phyloP scores from a whole-genome alignment of 2,329 filamentous ascomycete genomes.

The Phyllosticta citribraziliensis region DNA sequence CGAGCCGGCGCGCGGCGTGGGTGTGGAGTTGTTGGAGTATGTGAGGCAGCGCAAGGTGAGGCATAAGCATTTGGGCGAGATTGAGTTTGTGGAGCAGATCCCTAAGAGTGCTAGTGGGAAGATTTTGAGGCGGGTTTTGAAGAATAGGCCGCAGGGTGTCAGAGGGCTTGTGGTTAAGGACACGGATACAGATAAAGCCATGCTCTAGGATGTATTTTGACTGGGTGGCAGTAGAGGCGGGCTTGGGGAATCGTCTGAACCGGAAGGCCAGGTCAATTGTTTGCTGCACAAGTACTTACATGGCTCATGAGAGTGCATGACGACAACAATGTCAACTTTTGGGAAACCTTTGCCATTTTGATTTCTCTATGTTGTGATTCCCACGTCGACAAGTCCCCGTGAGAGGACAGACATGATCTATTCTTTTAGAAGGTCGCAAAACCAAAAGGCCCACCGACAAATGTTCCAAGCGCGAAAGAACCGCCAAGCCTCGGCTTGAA shows the following conservation, averaged over 20 bases:
- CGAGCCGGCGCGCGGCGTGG: slow-evolving; percentile 21
- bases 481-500: too few relatives aligned
- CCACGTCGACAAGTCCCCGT: background rate
- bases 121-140: slow-evolving; percentile 37
- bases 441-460: background rate
- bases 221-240: background rate
- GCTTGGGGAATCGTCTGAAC: too few relatives aligned
- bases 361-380: background rate
- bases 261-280: too few relatives aligned
- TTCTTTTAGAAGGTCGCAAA: background rate
- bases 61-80: slow-evolving; percentile 38
- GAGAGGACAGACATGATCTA: background rate
- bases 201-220: slow-evolving; percentile 24
- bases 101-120: slow-evolving; percentile 40
- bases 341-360: background rate
- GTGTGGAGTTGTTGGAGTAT: slow-evolving; percentile 33
- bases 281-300: too few relatives aligned
- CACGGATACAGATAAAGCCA: slow-evolving; percentile 23
- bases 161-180: slow-evolving; percentile 20
- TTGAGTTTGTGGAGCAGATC: slow-evolving; percentile 37
- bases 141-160: slow-evolving; percentile 31
- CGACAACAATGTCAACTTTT: background rate
- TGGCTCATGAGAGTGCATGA: too few relatives aligned
- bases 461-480: too few relatives aligned
- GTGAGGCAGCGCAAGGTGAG: slow-evolving; percentile 35